These are phyloP conservation scores for Sporothrix schenckii DNA, from an alignment of 2,329 filamentous ascomycete genomes.

Conservation along the genomic window DNA sequence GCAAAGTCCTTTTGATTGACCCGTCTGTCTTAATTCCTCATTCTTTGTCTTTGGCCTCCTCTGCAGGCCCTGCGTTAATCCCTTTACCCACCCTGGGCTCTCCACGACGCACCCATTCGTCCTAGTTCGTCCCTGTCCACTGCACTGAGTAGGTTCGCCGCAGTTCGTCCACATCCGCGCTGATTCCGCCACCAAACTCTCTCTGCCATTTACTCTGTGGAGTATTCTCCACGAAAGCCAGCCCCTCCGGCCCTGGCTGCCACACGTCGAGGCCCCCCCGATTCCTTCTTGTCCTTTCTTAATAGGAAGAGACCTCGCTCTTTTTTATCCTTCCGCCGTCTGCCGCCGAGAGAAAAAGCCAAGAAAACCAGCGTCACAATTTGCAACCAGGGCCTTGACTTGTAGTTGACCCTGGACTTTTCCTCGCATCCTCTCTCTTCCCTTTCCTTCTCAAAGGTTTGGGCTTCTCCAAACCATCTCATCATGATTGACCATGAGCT, in stretches of 20 bases:
- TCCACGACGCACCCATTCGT: conserved; percentile 20
- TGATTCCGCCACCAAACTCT: conserved; percentile 2
- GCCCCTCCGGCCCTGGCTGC: conserved; percentile 13
- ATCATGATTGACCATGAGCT: conserved; percentile 38
- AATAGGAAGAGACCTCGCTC: conserved; percentile 25
- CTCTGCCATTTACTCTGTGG: conserved; percentile 1
- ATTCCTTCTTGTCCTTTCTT: neutral
- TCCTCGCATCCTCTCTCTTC: neutral
- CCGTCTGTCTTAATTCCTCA: conserved; percentile 16
- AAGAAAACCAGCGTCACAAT: conserved; percentile 30
- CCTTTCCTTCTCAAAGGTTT: conserved; percentile 30
- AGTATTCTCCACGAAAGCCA: neutral
- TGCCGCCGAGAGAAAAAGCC: conserved; percentile 30
- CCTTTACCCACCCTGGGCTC: neutral
- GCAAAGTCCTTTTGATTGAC: conserved; percentile 12
- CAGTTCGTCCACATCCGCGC: neutral
- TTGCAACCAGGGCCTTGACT: conserved; percentile 3
- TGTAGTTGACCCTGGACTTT: conserved; percentile 31
- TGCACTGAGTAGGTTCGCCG: neutral
- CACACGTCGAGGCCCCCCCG: neutral
- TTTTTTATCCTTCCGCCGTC: conserved; percentile 28
- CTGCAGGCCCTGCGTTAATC: conserved; percentile 8
- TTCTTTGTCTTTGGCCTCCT: conserved; percentile 1
- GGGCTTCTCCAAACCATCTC: conserved; percentile 34
- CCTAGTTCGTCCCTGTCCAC: neutral